Percentiles rank a stretch among this genome's conserved stretches.
Evolutionary conservation across 768 basidiomycete genomes (phyloP).

Genomic region (Myochromella boudieri): DNA sequence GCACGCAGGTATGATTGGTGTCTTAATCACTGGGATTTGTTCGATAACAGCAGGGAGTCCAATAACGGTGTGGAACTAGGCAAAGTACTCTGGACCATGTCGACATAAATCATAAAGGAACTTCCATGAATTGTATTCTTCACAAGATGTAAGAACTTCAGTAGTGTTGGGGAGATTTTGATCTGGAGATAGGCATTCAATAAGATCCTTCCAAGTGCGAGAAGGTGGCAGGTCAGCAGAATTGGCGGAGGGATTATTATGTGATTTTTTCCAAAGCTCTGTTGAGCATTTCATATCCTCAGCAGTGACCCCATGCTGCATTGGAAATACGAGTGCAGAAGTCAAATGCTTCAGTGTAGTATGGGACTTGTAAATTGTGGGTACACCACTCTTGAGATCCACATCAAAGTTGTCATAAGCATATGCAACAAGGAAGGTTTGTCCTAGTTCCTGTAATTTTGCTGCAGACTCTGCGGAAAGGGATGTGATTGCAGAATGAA

Average conservation of each 20-base stretch:
- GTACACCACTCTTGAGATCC: constrained; percentile 17
- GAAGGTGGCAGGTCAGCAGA: not conserved
- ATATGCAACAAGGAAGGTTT: constrained; percentile 12
- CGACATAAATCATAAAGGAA: constrained; percentile 21
- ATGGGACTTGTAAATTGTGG: constrained; percentile 17
- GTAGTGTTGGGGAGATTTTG: constrained; percentile 3
- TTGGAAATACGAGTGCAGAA: constrained; percentile 20
- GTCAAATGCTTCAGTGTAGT: constrained; percentile 23
- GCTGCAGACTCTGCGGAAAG: constrained; percentile 1
- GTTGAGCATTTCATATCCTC: constrained; percentile 19
- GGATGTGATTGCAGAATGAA: constrained; percentile 5
- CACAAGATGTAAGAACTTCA: constrained; percentile 11
- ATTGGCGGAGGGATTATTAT: constrained; percentile 8
- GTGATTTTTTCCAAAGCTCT: constrained; percentile 19
- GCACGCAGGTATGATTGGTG: not conserved
- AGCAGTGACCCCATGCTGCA: constrained; percentile 19
- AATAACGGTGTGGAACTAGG: constrained; percentile 11
- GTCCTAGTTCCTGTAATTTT: constrained; percentile 2
- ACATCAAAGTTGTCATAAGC: constrained; percentile 28
- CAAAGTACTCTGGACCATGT: constrained; percentile 24
- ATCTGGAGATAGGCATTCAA: constrained; percentile 7
- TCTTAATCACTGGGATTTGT: constrained; percentile 13
- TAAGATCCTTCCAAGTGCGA: not conserved
- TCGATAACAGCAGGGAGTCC: constrained; percentile 17
- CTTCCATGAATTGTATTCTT: constrained; percentile 23